These are phyloP conservation scores for Xylariaceae sp. DNA, from an alignment of 2,329 filamentous ascomycete species.

Conservation along the genomic window DNA sequence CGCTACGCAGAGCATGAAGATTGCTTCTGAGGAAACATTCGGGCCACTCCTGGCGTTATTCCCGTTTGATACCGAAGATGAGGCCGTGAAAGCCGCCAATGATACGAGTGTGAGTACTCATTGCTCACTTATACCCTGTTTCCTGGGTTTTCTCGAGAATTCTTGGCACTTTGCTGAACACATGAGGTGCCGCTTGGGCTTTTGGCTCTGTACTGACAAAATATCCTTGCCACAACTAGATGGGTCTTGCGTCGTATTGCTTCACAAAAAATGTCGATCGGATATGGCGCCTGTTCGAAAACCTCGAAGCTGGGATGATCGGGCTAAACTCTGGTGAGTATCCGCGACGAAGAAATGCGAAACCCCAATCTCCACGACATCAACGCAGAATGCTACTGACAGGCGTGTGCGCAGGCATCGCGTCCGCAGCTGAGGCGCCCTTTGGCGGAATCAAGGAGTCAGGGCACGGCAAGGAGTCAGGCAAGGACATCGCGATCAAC, in stretches of 20 bases:
- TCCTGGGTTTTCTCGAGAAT: background rate
- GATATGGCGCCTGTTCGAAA: conserved; percentile 55
- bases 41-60: conserved; percentile 2
- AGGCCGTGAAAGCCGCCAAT: conserved; percentile 50
- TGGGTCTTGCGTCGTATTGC: conserved; percentile 66
- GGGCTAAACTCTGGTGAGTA: conserved; percentile 44
- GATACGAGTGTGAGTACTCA: conserved; percentile 50
- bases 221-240: conserved; percentile 39
- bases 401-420: conserved; percentile 30
- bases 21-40: conserved; percentile 49
- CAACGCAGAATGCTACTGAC: background rate
- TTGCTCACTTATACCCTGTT: background rate
- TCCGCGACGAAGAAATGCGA: background rate
- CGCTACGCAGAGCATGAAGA: conserved; percentile 63
- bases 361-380: background rate
- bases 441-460: conserved; percentile 49
- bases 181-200: background rate
- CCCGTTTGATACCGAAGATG: conserved; percentile 5
- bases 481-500: conserved; percentile 45
- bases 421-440: conserved; percentile 42
- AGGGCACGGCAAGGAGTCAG: conserved; percentile 45
- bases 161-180: no score
- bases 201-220: background rate
- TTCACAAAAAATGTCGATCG: conserved; percentile 63
- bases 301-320: conserved; percentile 53